A percentile compares a stretch with the other conserved stretches of the same genome.
Conservation (phyloP, 1,284 basidiomycete species). For the Heterobasidion occidentale region DNA sequence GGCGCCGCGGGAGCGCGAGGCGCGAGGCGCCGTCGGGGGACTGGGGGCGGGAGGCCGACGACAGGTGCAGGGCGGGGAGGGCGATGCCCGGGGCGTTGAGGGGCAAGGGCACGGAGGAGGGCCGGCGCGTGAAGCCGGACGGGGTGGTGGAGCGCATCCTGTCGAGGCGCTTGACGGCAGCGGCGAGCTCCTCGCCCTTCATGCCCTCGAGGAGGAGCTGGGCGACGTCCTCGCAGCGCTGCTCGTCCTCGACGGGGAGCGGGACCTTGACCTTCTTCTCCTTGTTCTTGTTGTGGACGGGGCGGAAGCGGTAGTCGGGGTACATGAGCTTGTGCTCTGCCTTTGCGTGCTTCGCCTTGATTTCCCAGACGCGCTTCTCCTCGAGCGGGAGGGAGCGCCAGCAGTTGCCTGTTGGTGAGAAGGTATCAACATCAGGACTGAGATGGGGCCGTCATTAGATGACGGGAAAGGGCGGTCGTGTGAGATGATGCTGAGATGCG, state of each 20-base stretch:
- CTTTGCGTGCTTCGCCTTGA: constrained; percentile 58
- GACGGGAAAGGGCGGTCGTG: not conserved
- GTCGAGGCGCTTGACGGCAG: constrained; percentile 53
- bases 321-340: constrained; percentile 54
- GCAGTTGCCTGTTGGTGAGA: constrained; percentile 43
- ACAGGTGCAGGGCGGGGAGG: constrained; percentile 35
- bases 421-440: not conserved
- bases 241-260: constrained; percentile 32
- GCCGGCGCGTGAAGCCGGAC: constrained; percentile 30
- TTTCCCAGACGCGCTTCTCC: constrained; percentile 63
- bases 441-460: not conserved
- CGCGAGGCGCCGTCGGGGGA: constrained; percentile 27
- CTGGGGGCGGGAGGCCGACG: constrained; percentile 25
- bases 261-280: constrained; percentile 21
- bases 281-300: constrained; percentile 56
- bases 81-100: not conserved
- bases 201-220: constrained; percentile 52
- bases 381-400: constrained; percentile 59
- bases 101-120: constrained; percentile 48
- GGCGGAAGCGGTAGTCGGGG: constrained; percentile 66
- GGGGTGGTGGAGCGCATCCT: constrained; percentile 16
- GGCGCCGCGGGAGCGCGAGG: constrained; percentile 26
- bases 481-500: not conserved
- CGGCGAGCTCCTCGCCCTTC: constrained; percentile 48
- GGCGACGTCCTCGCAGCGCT: constrained; percentile 38